A percentile compares a stretch with the other conserved stretches of the same genome.
phyloP scores from a whole-genome alignment of 306 rosid species.

The Ziziphus jujuba region DNA sequence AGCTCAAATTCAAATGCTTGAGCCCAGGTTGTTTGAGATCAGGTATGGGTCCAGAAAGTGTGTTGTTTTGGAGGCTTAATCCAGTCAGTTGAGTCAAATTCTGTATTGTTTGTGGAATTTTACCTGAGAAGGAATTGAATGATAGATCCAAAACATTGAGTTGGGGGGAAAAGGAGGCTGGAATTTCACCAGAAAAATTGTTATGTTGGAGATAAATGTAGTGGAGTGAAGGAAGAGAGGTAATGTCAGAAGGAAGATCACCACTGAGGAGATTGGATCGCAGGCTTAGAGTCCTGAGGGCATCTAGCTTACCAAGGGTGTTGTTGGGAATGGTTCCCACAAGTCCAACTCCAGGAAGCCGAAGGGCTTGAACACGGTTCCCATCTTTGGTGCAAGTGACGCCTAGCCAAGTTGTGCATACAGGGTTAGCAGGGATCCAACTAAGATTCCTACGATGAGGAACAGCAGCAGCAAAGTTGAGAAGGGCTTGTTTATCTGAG shows the following conservation, averaged over 20 bases:
- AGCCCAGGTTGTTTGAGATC: slow-evolving; percentile 55
- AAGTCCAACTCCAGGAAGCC: slow-evolving; percentile 87
- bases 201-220: slow-evolving; percentile 74
- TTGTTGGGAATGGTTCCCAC: slow-evolving; percentile 66
- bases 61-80: slow-evolving; percentile 80
- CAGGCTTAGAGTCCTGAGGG: slow-evolving; percentile 69
- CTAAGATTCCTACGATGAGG: slow-evolving; percentile 70
- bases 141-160: slow-evolving; percentile 79
- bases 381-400: slow-evolving; percentile 51
- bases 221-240: slow-evolving; percentile 79
- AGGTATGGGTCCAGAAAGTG: slow-evolving; percentile 74
- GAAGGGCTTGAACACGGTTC: slow-evolving; percentile 49
- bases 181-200: slow-evolving; percentile 81
- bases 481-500: slow-evolving; percentile 82
- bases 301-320: slow-evolving; percentile 79
- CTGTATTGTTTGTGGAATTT: slow-evolving; percentile 51
- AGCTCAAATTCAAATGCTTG: slow-evolving; percentile 71
- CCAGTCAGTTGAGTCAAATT: slow-evolving; percentile 67
- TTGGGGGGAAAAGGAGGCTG: slow-evolving; percentile 56
- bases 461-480: slow-evolving; percentile 58
- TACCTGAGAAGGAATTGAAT: slow-evolving; percentile 70
- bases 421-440: slow-evolving; percentile 57
- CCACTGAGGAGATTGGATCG: slow-evolving; percentile 82
- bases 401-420: slow-evolving; percentile 82
- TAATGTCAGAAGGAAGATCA: slow-evolving; percentile 61